Evolutionary conservation across 768 basidiomycete species (phyloP), one percentile per base, ranked within the genome.

Genomic region (Melanogaster broomeanus): DNA sequence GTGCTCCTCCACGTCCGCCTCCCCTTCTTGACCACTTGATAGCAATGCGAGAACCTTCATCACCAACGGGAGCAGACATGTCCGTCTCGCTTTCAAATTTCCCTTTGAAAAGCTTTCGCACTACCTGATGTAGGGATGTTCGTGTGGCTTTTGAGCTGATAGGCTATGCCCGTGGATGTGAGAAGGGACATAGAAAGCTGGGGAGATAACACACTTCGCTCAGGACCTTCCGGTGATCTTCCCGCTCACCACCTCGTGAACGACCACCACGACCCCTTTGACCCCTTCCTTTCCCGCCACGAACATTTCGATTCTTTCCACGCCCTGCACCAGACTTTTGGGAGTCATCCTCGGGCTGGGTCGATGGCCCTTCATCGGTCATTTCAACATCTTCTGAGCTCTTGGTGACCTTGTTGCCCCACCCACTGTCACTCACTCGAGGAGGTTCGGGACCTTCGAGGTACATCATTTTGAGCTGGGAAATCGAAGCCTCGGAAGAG

Each of bases 21-120:
- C 80, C 79, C 49, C 72, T 66, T 55, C 72, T 78, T 19, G 79
- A 77, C 90, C 91, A 98, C 62, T 84, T 90, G 56, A 98, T 85
- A 16, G 79, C 76, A 56, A 97, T 86, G 30, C 84, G 77, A 30
- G 84, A 82, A n/a, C 90, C 90, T 42, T 84, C 84, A 27, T 85
- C 88, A 12, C 73, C 68, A 34, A 76, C 68, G 34, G 75, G 64
- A 12, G 67, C 55, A 37, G 76, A 74, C 18, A 72, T 70, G 56
- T 89, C 87, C 2, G 90, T 88, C 64, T 92, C 88, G 25, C 84
- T 90, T 47, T 95, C 89, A 45, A 98, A 78, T 60, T 89, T 90
- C 25, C 93, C 92, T 3, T 67, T 74, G 67, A 98, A 98, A 16
- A 90, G 66, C 57, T 87, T 83, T 51, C 97, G 83, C 43, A 99